Conservation (phyloP, 1,139 yeast genomes). For the Yamadazyma mexicana region DNA sequence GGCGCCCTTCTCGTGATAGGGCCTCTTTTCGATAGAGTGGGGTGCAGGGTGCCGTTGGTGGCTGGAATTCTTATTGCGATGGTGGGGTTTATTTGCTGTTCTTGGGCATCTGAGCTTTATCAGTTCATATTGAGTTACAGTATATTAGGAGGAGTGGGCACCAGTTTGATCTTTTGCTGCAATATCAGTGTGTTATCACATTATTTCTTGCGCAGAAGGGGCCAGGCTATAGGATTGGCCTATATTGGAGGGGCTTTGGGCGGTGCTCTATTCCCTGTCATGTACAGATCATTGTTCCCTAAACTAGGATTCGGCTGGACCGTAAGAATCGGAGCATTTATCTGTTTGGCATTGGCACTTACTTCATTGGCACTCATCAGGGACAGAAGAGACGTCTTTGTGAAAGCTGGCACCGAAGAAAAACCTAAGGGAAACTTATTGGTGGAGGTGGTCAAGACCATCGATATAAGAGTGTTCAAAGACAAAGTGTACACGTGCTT, state of each 20-base stretch:
- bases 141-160: slow-evolving; percentile 55
- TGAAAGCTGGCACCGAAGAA: neutral
- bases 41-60: slow-evolving; percentile 48
- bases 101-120: slow-evolving; percentile 50
- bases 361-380: slow-evolving; percentile 40
- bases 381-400: slow-evolving; percentile 30
- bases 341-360: slow-evolving; percentile 39
- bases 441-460: slow-evolving; percentile 20
- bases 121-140: slow-evolving; percentile 66
- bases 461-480: slow-evolving; percentile 27
- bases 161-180: slow-evolving; percentile 60
- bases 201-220: slow-evolving; percentile 59
- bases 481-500: slow-evolving; percentile 25
- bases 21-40: slow-evolving; percentile 56
- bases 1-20: slow-evolving; percentile 57
- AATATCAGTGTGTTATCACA: slow-evolving; percentile 61
- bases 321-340: slow-evolving; percentile 53
- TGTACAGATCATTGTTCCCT: slow-evolving; percentile 48
- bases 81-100: slow-evolving; percentile 52
- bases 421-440: slow-evolving; percentile 7
- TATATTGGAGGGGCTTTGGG: slow-evolving; percentile 67
- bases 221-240: slow-evolving; percentile 55
- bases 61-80: slow-evolving; percentile 47
- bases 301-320: slow-evolving; percentile 64
- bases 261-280: slow-evolving; percentile 58